A percentile compares a stretch with the other conserved stretches of the same genome.
phyloP scores from a whole-genome alignment of 768 basidiomycete genomes.

The Boletus vinaceobasis region DNA sequence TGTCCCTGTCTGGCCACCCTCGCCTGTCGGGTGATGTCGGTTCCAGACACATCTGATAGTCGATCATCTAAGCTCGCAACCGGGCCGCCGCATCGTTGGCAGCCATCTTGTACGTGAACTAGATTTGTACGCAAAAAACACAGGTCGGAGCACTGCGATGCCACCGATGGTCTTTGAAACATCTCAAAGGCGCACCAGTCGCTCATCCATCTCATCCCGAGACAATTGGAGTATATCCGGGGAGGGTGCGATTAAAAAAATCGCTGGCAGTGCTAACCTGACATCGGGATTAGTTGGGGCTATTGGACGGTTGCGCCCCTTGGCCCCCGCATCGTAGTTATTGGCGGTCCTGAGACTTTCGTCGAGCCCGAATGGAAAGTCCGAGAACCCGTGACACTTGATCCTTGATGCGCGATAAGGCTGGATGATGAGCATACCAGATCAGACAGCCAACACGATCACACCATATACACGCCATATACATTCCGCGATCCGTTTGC shows the following conservation, averaged over 20 bases:
- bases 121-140: not conserved
- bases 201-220: not conserved
- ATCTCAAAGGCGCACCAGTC: not conserved
- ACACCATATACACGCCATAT: not conserved
- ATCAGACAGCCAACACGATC: not conserved
- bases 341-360: not conserved
- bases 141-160: not conserved
- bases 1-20: not conserved
- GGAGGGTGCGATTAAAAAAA: not conserved
- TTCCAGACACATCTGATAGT: not conserved
- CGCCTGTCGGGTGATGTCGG: not conserved
- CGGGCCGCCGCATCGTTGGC: not conserved
- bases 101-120: not conserved
- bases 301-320: not conserved
- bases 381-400: too few relatives aligned
- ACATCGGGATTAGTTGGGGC: not conserved
- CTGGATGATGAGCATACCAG: too few relatives aligned
- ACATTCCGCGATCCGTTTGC: not conserved
- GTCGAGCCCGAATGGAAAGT: not conserved
- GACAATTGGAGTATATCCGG: not conserved
- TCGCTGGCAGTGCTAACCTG: not conserved
- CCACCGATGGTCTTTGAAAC: constrained; percentile 5
- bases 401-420: not conserved
- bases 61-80: not conserved
- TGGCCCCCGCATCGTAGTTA: not conserved